Conservation (phyloP, 2,329 filamentous ascomycete species). For the Colletotrichum tamarilloi region DNA sequence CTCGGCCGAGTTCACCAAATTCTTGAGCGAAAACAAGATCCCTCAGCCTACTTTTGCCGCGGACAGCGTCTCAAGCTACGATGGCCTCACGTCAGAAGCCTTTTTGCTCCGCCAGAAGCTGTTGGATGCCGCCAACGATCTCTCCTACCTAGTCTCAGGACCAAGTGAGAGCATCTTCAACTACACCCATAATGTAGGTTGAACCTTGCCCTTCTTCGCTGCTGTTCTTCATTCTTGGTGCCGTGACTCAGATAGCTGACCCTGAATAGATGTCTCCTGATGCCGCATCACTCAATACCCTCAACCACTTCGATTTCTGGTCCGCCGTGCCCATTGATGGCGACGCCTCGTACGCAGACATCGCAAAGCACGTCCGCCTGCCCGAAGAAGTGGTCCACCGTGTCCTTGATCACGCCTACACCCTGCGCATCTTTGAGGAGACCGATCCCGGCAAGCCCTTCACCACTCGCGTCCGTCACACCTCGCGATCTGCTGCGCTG, state of each 20-base stretch:
- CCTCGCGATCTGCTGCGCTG: constrained; percentile 51
- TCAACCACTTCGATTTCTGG: constrained; percentile 66
- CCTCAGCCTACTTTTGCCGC: constrained; percentile 54
- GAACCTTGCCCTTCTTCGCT: too few relatives aligned
- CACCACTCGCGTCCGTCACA: constrained; percentile 46
- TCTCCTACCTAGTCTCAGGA: constrained; percentile 58
- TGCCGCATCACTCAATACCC: constrained; percentile 54
- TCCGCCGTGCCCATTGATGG: constrained; percentile 59
- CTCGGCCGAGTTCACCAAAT: constrained; percentile 52
- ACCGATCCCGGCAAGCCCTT: constrained; percentile 35
- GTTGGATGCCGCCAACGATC: constrained; percentile 56
- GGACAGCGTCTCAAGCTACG: constrained; percentile 55
- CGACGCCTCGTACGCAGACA: constrained; percentile 54
- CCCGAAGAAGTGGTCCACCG: constrained; percentile 52
- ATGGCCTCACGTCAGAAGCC: constrained; percentile 52
- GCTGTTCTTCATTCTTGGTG: neutral
- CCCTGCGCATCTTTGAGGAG: constrained; percentile 50
- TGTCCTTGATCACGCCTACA: constrained; percentile 51
- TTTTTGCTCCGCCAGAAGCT: constrained; percentile 57
- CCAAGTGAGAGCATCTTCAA: constrained; percentile 63
- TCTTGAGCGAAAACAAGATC: constrained; percentile 55
- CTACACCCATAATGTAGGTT: constrained; percentile 51
- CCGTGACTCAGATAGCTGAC: neutral
- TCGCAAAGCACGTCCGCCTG: constrained; percentile 50
- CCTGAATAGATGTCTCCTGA: constrained; percentile 53